Base-by-base conservation (phyloP, 768 basidiomycete species). In the Xerocomus potaroensis region DNA sequence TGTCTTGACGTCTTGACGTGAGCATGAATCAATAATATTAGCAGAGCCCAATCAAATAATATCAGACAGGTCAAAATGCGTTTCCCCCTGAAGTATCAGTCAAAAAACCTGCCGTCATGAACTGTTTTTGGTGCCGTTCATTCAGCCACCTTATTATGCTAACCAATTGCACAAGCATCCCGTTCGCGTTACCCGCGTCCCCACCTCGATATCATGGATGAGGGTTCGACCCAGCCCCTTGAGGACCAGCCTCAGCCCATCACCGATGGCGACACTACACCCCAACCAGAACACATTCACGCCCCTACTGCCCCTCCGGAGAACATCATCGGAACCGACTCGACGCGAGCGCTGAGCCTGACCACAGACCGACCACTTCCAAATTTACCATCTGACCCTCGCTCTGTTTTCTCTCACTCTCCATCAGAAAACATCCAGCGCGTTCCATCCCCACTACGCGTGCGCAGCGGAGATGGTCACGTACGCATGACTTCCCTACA, bases 381-480 rank as follows among this genome's bases (percentile, higher is more conserved):
- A n/a, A 30, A 32, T 27, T 15, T 39, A 4, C 34, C 36, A 8
- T 43, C 56, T 1, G 57, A 60, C 3, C 46, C 43, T 2, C 33
- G 49, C 15, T 19, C 34, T 19, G 19, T 1, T 23, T 43, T 2
- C 21, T 15, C 2, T 10, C 19, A 8, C 19, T 1, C 50, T 8
- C 54, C 3, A 19, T 23, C 39, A 12, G 41, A 34, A 0, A 43
- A 48, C 45, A 45, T 51, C 26, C 53, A 56, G 6, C 43, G 41
- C 3, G 0, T 23, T 14, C 46, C 48, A 15, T 15, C 40, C 5
- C 49, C 59, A 0, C 50, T 41, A 2, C 38, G 45, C 31, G 33
- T 45, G 1, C 56, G 51, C 16, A 50, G 53, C 33, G 50, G 59
- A 16, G 57, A 65, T 0, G 54, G 51, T 4, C 49, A 55, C 7